A percentile compares a stretch with the other conserved stretches of the same genome.
Evolutionary conservation across 148 eudicot species (phyloP).

Genomic region (Polygonum aviculare): DNA sequence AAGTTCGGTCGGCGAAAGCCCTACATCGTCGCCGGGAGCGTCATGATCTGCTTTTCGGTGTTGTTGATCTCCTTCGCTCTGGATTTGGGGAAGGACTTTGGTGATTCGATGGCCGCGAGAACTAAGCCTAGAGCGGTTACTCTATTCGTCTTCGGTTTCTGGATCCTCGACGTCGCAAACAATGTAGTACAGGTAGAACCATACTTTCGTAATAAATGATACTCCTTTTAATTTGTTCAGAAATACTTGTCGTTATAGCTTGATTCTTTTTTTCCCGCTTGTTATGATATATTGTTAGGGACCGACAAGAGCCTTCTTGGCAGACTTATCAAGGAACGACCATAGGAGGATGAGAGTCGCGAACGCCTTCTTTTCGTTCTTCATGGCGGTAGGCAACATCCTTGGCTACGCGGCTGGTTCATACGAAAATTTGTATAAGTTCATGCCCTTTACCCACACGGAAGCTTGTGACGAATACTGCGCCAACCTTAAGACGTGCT

Average conservation of each 20-base stretch:
- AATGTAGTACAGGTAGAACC: slow-evolving; percentile 42
- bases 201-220: not conserved
- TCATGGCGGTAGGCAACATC: slow-evolving; percentile 65
- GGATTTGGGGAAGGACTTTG: slow-evolving; percentile 50
- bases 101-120: slow-evolving; percentile 28
- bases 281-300: slow-evolving; percentile 20
- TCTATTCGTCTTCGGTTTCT: slow-evolving; percentile 59
- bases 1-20: slow-evolving; percentile 74
- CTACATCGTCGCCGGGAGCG: slow-evolving; percentile 45
- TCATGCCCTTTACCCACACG: slow-evolving; percentile 56
- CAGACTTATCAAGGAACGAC: slow-evolving; percentile 46
- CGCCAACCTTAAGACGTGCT: slow-evolving; percentile 72
- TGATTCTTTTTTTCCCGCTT: no score
- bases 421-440: slow-evolving; percentile 29
- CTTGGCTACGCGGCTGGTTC: slow-evolving; percentile 83
- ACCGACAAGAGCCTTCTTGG: slow-evolving; percentile 71
- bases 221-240: no score
- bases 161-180: slow-evolving; percentile 78
- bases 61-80: slow-evolving; percentile 71
- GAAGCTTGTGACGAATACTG: slow-evolving; percentile 58
- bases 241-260: no score
- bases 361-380: slow-evolving; percentile 58
- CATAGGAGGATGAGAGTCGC: slow-evolving; percentile 35
- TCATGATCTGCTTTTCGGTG: slow-evolving; percentile 39
- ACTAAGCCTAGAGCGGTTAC: slow-evolving; percentile 62